Conservation (phyloP, 2,329 filamentous ascomycete genomes). For the Didymella glomerata region DNA sequence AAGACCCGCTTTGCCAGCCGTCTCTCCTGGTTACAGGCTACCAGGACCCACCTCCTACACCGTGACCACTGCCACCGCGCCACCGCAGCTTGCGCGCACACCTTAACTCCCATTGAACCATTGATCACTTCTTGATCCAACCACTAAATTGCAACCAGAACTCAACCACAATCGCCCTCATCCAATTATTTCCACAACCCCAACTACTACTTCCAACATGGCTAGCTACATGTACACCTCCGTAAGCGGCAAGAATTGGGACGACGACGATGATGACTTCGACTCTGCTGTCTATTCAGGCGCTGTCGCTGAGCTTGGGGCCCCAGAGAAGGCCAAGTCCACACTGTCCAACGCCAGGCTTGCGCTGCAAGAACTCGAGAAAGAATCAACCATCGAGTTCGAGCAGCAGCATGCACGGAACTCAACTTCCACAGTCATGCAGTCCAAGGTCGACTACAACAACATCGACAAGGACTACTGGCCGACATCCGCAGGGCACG, state of each 20-base stretch:
- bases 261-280: constrained; percentile 33
- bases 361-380: constrained; percentile 7
- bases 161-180: not conserved
- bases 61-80: constrained; percentile 1
- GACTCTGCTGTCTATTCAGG: constrained; percentile 25
- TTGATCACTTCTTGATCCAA: not conserved
- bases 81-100: not conserved
- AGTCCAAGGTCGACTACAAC: not conserved
- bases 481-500: not conserved
- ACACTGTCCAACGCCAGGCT: constrained; percentile 17
- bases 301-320: constrained; percentile 17
- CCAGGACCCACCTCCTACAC: not conserved
- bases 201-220: constrained; percentile 15
- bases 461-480: not conserved
- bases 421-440: not conserved
- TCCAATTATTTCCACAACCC: not conserved
- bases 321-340: constrained; percentile 5
- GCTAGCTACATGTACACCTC: constrained; percentile 14
- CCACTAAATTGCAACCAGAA: not conserved
- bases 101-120: not conserved
- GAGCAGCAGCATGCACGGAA: not conserved
- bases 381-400: not conserved
- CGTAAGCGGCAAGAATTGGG: constrained; percentile 26
- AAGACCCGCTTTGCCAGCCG: constrained; percentile 1
- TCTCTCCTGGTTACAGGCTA: constrained; percentile 4